Evolutionary conservation across 2,329 filamentous ascomycete species (phyloP).

Genomic region (Amauroascus verrucosus): DNA sequence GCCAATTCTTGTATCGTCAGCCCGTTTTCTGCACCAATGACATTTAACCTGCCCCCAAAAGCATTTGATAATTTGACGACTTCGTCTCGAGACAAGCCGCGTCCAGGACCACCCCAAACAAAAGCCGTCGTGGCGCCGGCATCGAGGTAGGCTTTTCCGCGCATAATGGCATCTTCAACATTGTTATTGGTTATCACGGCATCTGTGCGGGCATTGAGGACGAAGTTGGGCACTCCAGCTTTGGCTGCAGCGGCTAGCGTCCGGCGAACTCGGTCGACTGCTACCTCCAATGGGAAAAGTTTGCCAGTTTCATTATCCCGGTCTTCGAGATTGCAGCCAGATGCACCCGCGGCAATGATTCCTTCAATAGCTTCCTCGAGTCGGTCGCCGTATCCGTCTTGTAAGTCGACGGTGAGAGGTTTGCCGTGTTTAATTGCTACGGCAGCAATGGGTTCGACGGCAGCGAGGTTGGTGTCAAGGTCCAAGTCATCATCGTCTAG

Average conservation of each 20-base stretch:
- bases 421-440: constrained; percentile 34
- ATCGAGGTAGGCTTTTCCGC: constrained; percentile 48
- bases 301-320: constrained; percentile 29
- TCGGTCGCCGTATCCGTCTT: constrained; percentile 48
- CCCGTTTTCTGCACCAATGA: constrained; percentile 36
- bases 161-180: constrained; percentile 42
- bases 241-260: constrained; percentile 24
- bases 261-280: constrained; percentile 39
- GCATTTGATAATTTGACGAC: constrained; percentile 40
- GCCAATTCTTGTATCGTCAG: constrained; percentile 39
- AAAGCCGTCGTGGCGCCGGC: constrained; percentile 52
- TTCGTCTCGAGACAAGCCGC: constrained; percentile 39
- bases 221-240: constrained; percentile 46
- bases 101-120: constrained; percentile 46
- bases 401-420: constrained; percentile 49
- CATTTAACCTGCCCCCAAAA: constrained; percentile 43
- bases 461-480: constrained; percentile 43
- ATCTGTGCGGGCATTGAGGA: constrained; percentile 50
- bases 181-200: constrained; percentile 34
- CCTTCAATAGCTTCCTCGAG: constrained; percentile 38
- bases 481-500: constrained; percentile 42
- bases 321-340: constrained; percentile 53
- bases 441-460: constrained; percentile 38
- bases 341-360: constrained; percentile 43
- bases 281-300: constrained; percentile 37